phyloP scores from a whole-genome alignment of 73 alveolate species.

The Effrenium voratum region DNA sequence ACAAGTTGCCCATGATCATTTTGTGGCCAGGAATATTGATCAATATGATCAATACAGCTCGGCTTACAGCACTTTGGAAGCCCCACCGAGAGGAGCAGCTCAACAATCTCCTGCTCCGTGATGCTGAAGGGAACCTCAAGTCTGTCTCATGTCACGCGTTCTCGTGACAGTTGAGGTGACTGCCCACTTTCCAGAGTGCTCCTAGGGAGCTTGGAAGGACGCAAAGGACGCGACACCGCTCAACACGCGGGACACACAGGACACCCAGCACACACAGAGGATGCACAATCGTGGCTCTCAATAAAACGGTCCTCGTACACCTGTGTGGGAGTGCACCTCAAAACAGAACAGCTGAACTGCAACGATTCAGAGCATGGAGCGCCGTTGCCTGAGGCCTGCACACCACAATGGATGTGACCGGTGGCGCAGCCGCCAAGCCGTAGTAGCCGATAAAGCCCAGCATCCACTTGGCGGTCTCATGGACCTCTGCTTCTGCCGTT shows the following conservation, averaged over 20 bases:
- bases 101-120: conserved; percentile 90
- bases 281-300: too few species aligned
- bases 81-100: conserved; percentile 69
- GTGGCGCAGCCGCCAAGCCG: conserved; percentile 87
- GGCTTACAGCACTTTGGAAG: too few species aligned
- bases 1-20: neutral
- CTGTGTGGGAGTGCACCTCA: conserved; percentile 86
- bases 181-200: conserved; percentile 92
- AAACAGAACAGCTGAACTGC: neutral
- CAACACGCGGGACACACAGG: too few species aligned
- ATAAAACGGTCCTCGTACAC: conserved; percentile 82
- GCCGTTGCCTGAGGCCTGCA: neutral
- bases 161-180: neutral
- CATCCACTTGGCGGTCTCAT: conserved; percentile 89
- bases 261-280: too few species aligned
- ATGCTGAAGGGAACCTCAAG: conserved; percentile 90
- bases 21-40: neutral
- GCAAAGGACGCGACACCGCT: neutral
- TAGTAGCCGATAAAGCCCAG: conserved; percentile 88
- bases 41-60: too few species aligned
- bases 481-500: neutral
- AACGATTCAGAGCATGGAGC: neutral
- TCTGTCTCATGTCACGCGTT: too few species aligned
- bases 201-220: neutral
- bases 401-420: conserved; percentile 89